phyloP scores from a whole-genome alignment of 768 basidiomycete species.

The Boletus subcaerulescens region DNA sequence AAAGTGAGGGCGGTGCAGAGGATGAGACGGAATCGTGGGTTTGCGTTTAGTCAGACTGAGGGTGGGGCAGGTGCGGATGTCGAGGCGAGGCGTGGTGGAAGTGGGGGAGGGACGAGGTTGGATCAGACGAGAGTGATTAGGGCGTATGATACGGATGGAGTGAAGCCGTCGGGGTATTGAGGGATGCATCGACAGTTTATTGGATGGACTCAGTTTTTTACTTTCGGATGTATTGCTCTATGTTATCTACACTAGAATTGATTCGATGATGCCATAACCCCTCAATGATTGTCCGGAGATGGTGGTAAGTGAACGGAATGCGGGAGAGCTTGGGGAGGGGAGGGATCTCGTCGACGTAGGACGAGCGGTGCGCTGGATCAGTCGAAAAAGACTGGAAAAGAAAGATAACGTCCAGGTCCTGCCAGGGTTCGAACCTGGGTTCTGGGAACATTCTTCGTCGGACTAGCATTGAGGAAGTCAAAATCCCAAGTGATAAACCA shows the following conservation, averaged over 20 bases:
- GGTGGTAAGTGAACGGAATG: too few relatives aligned
- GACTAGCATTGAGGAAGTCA: background rate
- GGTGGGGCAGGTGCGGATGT: conserved; percentile 48
- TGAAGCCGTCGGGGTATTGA: conserved; percentile 74
- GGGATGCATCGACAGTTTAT: background rate
- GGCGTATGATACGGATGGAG: conserved; percentile 83
- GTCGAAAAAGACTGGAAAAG: too few relatives aligned
- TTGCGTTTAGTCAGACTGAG: conserved; percentile 98
- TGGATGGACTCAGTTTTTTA: background rate
- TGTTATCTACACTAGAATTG: background rate
- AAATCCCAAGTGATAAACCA: conserved; percentile 29
- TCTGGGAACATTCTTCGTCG: conserved; percentile 9
- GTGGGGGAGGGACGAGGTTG: conserved; percentile 39
- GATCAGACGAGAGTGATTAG: conserved; percentile 85
- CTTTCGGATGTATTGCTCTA: background rate
- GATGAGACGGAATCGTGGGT: conserved; percentile 94
- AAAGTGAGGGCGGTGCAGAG: conserved; percentile 98
- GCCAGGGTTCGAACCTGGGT: conserved; percentile 17
- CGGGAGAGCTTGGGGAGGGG: too few relatives aligned
- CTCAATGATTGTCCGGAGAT: too few relatives aligned
- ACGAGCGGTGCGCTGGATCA: too few relatives aligned
- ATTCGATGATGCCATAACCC: too few relatives aligned
- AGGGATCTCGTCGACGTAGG: too few relatives aligned
- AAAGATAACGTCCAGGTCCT: conserved; percentile 9
- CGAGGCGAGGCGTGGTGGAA: background rate